Conservation (phyloP, 331 rosid species). For the Stylosanthes scabra region DNA sequence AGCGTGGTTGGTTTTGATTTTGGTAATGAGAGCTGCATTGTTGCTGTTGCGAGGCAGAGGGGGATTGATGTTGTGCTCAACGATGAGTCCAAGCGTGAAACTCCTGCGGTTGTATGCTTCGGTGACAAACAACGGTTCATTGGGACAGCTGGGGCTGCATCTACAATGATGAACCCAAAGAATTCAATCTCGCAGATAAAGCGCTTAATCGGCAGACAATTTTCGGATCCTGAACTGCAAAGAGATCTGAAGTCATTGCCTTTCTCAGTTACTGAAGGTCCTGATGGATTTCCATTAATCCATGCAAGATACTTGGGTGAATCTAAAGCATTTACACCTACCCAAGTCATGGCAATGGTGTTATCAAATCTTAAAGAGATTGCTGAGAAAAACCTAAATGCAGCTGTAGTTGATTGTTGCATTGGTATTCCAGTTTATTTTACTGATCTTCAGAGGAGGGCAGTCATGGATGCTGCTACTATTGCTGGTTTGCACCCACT, state of each 20-base stretch:
- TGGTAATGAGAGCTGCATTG: conserved; percentile 96
- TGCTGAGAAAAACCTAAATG: conserved; percentile 82
- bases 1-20: conserved; percentile 98
- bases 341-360: conserved; percentile 88
- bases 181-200: conserved; percentile 86
- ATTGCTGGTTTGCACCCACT: conserved; percentile 95
- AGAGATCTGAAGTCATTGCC: conserved; percentile 79
- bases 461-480: conserved; percentile 87
- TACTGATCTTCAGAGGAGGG: conserved; percentile 94
- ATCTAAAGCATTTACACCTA: conserved; percentile 68
- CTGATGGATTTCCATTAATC: conserved; percentile 88
- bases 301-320: conserved; percentile 84
- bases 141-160: conserved; percentile 95
- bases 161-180: conserved; percentile 95
- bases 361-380: conserved; percentile 80
- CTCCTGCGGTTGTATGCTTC: conserved; percentile 91
- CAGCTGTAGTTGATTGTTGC: conserved; percentile 93
- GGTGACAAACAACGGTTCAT: conserved; percentile 93
- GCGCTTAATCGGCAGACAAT: conserved; percentile 71
- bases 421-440: conserved; percentile 94
- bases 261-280: conserved; percentile 73
- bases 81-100: conserved; percentile 95
- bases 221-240: conserved; percentile 82
- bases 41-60: conserved; percentile 95
- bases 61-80: conserved; percentile 97